phyloP scores from a whole-genome alignment of 345 rosid genomes.

The Hibiscus trionum region DNA sequence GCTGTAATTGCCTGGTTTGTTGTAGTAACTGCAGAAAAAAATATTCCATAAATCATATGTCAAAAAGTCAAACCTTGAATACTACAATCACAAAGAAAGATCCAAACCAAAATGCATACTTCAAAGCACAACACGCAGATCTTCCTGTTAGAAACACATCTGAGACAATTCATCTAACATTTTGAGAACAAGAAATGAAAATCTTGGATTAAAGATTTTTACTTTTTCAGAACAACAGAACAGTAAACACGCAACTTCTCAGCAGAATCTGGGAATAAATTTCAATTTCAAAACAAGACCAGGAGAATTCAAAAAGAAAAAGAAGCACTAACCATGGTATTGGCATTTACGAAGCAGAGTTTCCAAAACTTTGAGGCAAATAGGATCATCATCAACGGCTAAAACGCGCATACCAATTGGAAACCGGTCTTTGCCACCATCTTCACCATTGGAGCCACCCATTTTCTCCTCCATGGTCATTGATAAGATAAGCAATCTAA shows the following conservation, averaged over 20 bases:
- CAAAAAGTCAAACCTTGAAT: constrained; percentile 5
- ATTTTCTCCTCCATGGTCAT: constrained; percentile 34
- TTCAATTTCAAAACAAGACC: background rate
- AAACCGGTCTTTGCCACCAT: constrained; percentile 26
- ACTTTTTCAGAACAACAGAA: background rate
- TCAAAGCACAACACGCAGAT: constrained; percentile 1
- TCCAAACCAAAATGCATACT: constrained; percentile 4
- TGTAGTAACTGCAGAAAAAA: constrained; percentile 38
- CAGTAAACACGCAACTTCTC: background rate
- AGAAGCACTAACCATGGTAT: constrained; percentile 40
- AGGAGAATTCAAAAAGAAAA: background rate
- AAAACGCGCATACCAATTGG: constrained; percentile 61
- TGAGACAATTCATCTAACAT: background rate
- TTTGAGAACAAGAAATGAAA: background rate
- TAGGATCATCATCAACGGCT: constrained; percentile 64
- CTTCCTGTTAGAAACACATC: constrained; percentile 1
- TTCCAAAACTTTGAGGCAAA: constrained; percentile 51
- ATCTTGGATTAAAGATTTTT: background rate
- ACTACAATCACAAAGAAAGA: constrained; percentile 5
- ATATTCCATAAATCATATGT: constrained; percentile 4
- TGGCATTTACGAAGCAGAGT: constrained; percentile 51
- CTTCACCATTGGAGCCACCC: constrained; percentile 18
- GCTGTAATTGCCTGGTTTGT: constrained; percentile 50
- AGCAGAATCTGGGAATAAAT: background rate
- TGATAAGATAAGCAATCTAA: constrained; percentile 1